Evolutionary conservation across 2,329 filamentous ascomycete genomes (phyloP), one percentile per base, ranked within the genome.

Genomic region (Teratosphaeriaceae sp.): DNA sequence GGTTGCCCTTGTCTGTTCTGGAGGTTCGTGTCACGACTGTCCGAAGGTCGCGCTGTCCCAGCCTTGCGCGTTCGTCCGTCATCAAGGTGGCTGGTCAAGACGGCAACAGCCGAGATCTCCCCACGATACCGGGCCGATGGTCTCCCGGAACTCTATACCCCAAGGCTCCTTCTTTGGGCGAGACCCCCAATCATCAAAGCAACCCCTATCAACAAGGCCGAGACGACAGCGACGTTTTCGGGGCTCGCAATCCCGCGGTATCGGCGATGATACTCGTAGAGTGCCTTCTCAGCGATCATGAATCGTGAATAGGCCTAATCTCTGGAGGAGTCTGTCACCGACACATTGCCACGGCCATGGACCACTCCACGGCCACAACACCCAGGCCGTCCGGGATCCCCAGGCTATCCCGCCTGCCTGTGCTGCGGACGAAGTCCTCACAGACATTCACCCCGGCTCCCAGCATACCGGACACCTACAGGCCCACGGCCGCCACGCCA

Each of bases 331-430:
- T 40, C 42, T 44, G 42, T 36, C 37, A 31, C 29, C 40, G 11
- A 35, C 19, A 23, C 29, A 5, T 16, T 20, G 20, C 20, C 5
- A 18, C 18, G 11, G 7, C 22, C 19, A 44, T 47, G 44, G 44
- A 47, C 2, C 23, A 34, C 5, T 7, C 44, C 6, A 45, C 42
- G 16, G 21, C 39, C 21, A 42, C 22, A 33, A 47, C 49, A 23
- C 50, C 47, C 42, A 34, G 44, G 41, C 43, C 43, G 6, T 33
- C 27, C 15, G 38, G 38, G 3, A 21, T 41, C 9, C 38, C 38
- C 21, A 42, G 31, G 31, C 21, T 38, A 15, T 54, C 49, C 6
- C 45, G 38, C 23, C 45, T 56, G 15, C 53, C 53, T 13, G 44
- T 47, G 9, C 31, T 51, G 40, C 46, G 40, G n/a, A 53, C 43